phyloP scores from a whole-genome alignment of 2,329 filamentous ascomycete species.

The Pseudogymnoascus sp. region DNA sequence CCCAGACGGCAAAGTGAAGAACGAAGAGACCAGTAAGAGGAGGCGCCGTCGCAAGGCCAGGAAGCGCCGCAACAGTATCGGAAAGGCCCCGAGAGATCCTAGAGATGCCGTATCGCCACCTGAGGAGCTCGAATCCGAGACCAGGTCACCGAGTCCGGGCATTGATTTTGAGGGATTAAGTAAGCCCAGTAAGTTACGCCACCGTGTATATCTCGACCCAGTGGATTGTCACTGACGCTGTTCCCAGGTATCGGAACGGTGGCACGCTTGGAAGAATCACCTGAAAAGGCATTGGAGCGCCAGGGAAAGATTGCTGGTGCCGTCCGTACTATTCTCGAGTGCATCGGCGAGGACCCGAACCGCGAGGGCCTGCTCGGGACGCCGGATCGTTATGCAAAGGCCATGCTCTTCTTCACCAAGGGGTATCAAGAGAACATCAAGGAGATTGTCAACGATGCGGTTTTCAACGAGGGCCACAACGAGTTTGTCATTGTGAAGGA shows the following conservation, averaged over 20 bases:
- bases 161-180: slow-evolving; percentile 56
- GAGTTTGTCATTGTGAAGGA: slow-evolving; percentile 98
- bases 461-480: slow-evolving; percentile 94
- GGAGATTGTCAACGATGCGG: slow-evolving; percentile 85
- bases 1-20: slow-evolving; percentile 4
- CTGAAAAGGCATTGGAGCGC: slow-evolving; percentile 42
- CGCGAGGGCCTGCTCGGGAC: slow-evolving; percentile 57
- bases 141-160: slow-evolving; percentile 45
- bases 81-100: slow-evolving; percentile 54
- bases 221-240: slow-evolving; percentile 17
- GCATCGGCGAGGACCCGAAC: slow-evolving; percentile 59
- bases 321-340: slow-evolving; percentile 59
- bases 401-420: slow-evolving; percentile 91
- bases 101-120: slow-evolving; percentile 38
- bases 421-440: slow-evolving; percentile 92
- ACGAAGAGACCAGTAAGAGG: slow-evolving; percentile 19
- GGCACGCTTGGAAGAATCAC: slow-evolving; percentile 49
- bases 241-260: slow-evolving; percentile 53
- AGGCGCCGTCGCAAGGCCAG: slow-evolving; percentile 19
- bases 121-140: slow-evolving; percentile 22
- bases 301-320: slow-evolving; percentile 52
- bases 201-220: not conserved
- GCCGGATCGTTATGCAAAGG: slow-evolving; percentile 86
- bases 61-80: slow-evolving; percentile 45
- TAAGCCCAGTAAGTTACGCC: slow-evolving; percentile 41